Percentiles rank a stretch among this genome's conserved stretches.
phyloP scores from a whole-genome alignment of 176 grass and related monocot genomes.

The Phragmites australis region DNA sequence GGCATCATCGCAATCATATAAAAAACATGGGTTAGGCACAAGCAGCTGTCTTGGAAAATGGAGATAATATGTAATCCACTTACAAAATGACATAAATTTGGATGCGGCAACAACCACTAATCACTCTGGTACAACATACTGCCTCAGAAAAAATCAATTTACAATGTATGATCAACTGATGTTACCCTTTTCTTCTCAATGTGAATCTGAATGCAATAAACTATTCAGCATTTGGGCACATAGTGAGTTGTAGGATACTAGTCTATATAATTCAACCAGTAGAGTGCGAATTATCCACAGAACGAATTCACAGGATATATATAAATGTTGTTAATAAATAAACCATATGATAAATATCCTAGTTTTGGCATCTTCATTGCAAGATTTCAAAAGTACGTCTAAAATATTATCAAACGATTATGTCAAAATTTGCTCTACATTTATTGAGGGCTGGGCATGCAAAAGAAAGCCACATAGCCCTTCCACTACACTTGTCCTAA shows the following conservation, averaged over 20 bases:
- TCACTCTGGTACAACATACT: neutral
- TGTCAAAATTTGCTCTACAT: neutral
- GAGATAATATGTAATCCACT: neutral
- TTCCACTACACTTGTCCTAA: neutral
- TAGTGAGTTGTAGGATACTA: neutral
- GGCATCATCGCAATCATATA: neutral
- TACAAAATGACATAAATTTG: neutral
- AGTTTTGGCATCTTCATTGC: neutral
- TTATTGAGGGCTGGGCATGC: neutral
- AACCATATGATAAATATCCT: neutral
- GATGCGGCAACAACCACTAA: neutral
- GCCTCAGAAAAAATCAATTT: neutral
- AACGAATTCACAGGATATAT: neutral
- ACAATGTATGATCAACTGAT: neutral
- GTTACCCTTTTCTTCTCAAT: neutral
- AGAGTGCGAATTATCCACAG: neutral
- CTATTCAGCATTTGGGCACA: neutral
- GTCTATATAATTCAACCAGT: neutral
- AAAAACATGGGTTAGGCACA: neutral
- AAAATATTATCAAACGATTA: neutral
- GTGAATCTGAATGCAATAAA: neutral
- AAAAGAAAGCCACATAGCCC: neutral
- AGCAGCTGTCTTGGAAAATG: neutral
- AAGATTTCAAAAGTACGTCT: neutral
- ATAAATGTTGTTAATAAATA: neutral